Evolutionary conservation across 495 filamentous ascomycete species (phyloP).

Genomic region (Parathielavia hyrcaniae): DNA sequence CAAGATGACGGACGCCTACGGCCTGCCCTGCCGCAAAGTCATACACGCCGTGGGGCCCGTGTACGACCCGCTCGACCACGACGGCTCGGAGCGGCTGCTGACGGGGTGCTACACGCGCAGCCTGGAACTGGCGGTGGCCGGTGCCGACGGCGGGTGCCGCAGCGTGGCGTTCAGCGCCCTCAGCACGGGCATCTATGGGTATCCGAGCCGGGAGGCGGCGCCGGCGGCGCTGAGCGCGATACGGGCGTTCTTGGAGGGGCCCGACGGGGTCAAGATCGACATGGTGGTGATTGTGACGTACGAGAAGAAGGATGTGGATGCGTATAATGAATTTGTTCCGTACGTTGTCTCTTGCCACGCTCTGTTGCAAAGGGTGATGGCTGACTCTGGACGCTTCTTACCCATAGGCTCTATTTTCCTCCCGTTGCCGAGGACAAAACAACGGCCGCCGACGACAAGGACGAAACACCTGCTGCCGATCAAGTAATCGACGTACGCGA

Average conservation of each 20-base stretch:
- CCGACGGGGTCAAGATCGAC: slow-evolving; percentile 53
- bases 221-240: slow-evolving; percentile 61
- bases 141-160: slow-evolving; percentile 48
- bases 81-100: slow-evolving; percentile 47
- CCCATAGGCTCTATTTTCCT: slow-evolving; percentile 34
- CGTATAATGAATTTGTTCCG: slow-evolving; percentile 67
- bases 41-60: slow-evolving; percentile 90
- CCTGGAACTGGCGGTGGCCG: slow-evolving; percentile 62
- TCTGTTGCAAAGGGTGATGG: neutral
- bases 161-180: slow-evolving; percentile 77
- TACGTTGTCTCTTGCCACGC: slow-evolving; percentile 43
- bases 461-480: too few species aligned
- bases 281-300: slow-evolving; percentile 79
- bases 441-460: too few species aligned
- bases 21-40: slow-evolving; percentile 66
- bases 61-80: slow-evolving; percentile 47
- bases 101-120: slow-evolving; percentile 68
- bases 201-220: slow-evolving; percentile 69
- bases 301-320: slow-evolving; percentile 64
- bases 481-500: slow-evolving; percentile 18
- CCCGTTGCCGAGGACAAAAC: slow-evolving; percentile 27
- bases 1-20: slow-evolving; percentile 75
- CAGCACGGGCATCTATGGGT: slow-evolving; percentile 87
- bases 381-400: slow-evolving; percentile 6
- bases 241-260: slow-evolving; percentile 57